Conservation (phyloP, 2,329 filamentous ascomycete genomes). For the Trichoderma koningii region DNA sequence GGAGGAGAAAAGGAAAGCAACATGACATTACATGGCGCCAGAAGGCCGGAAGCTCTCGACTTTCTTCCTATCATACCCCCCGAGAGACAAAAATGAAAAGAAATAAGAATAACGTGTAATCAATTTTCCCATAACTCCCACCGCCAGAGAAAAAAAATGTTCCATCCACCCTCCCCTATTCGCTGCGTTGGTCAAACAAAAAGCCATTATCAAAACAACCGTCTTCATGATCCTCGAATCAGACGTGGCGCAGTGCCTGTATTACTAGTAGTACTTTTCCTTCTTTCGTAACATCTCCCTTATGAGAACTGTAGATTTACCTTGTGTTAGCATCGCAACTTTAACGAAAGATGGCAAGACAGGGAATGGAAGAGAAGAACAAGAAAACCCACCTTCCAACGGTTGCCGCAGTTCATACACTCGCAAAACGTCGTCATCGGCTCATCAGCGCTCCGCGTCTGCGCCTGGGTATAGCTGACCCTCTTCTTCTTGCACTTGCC, state of each 20-base stretch:
- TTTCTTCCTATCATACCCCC: conserved; percentile 8
- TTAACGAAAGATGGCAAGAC: too few relatives aligned
- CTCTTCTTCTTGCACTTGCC: conserved; percentile 90
- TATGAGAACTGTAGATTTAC: conserved; percentile 3
- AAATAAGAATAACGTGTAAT: neutral
- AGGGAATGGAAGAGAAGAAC: too few relatives aligned
- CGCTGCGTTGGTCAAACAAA: conserved; percentile 14
- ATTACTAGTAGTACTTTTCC: neutral
- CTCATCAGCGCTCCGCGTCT: conserved; percentile 94
- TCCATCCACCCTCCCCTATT: conserved; percentile 1
- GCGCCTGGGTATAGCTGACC: conserved; percentile 94
- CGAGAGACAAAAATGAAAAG: neutral
- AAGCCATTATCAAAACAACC: conserved; percentile 3
- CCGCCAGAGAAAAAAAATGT: conserved; percentile 1
- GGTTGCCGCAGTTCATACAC: conserved; percentile 68
- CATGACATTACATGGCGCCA: neutral
- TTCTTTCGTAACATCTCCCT: neutral
- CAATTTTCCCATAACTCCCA: conserved; percentile 27
- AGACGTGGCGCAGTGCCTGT: conserved; percentile 1
- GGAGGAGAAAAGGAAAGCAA: neutral
- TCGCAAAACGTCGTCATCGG: conserved; percentile 80
- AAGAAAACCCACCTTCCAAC: conserved; percentile 64
- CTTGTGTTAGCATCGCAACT: neutral
- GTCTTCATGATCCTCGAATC: neutral
- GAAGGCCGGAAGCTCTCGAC: conserved; percentile 8